Evolutionary conservation across 495 filamentous ascomycete species (phyloP).

Genomic region (Penicillium steckii): DNA sequence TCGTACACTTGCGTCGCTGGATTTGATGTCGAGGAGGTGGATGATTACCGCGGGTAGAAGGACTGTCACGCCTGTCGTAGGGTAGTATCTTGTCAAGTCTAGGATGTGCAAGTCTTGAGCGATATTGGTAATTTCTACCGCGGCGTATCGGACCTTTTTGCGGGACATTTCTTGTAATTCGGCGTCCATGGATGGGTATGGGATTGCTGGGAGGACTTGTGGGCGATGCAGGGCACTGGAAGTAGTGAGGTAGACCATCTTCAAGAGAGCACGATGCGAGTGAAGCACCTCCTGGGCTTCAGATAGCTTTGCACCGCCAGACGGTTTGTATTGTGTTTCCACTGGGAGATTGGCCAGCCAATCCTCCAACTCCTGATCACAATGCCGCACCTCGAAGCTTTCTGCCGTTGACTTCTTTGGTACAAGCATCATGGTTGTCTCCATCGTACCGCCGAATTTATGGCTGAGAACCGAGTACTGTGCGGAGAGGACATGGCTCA

Average conservation of each 20-base stretch:
- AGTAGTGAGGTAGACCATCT: constrained; percentile 88
- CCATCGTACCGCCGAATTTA: constrained; percentile 70
- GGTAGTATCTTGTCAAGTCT: constrained; percentile 72
- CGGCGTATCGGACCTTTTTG: constrained; percentile 73
- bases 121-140: constrained; percentile 76
- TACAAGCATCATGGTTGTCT: constrained; percentile 85
- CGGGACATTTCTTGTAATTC: constrained; percentile 77
- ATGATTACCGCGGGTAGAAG: constrained; percentile 89
- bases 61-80: constrained; percentile 85
- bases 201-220: constrained; percentile 76
- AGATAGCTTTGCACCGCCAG: constrained; percentile 34
- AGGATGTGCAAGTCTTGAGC: constrained; percentile 67
- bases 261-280: constrained; percentile 73
- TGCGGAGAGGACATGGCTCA: constrained; percentile 77
- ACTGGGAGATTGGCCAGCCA: constrained; percentile 71
- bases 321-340: constrained; percentile 61
- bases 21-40: constrained; percentile 86
- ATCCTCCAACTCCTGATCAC: constrained; percentile 68
- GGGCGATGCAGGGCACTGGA: constrained; percentile 85
- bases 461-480: constrained; percentile 89
- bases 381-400: constrained; percentile 66
- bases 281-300: constrained; percentile 60
- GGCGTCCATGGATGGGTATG: constrained; percentile 52
- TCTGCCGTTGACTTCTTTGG: constrained; percentile 81
- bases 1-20: constrained; percentile 63